Base-by-base conservation (phyloP, 2,329 filamentous ascomycete species). In the Apiospora koreana region DNA sequence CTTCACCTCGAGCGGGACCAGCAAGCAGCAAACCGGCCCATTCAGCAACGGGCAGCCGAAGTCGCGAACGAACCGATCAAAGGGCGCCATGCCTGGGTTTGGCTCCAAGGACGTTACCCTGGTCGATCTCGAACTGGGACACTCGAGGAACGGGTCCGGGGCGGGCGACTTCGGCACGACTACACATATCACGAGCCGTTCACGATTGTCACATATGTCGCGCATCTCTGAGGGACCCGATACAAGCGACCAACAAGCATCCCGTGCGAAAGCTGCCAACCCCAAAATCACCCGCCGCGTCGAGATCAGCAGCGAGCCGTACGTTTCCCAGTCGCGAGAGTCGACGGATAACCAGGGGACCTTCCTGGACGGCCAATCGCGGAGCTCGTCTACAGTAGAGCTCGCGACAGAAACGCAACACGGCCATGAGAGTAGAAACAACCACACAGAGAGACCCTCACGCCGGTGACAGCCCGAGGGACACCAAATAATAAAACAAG, bases 1-100 rank as follows among this genome's bases (percentile, higher is more conserved):
- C 8, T 88, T 88, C 74, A 80, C 81, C 4, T 81, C 83, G 0
- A 83, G 81, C 48, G 80, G 80, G 64, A 77, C 75, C 67, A 81
- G 81, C 4, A 78, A 73, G 1, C 74, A 72, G 7, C 74, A 72
- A 7, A 76, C 78, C 25, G 81, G 76, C 31, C 65, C 65, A 5
- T 68, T 70, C 23, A 73, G 72, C 41, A 72, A 74, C n/a, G 74
- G 76, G 72, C 38, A 80, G 73, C 41, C 74, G 75, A 54, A 76
- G 74, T 82, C 80, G 6, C 77, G 76, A 5, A 77, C 76, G 48
- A 79, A 76, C 48, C 72, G 75, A 46, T 77, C 75, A 41, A 74
- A 68, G 43, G 73, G 75, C 28, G 71, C 70, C 14, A 80, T 80
- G 76, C 79, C 79, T 1, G 79, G 75, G 1, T 80, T 79, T 66